Evolutionary conservation across 129 eudicot species (phyloP).

Genomic region (Artemisia annua): DNA sequence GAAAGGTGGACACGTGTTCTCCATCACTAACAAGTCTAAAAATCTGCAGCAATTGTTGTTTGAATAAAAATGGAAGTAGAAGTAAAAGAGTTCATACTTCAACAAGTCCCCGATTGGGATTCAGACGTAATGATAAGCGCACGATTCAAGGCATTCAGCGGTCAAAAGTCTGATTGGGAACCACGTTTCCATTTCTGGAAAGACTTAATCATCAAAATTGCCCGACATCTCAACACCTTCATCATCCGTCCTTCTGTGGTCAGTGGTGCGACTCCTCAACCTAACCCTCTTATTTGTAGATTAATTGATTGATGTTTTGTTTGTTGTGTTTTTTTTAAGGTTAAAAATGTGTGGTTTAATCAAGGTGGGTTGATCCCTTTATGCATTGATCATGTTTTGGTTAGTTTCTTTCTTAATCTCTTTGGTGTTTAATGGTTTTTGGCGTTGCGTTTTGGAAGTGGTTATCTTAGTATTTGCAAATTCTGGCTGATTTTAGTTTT

Average conservation of each 20-base stretch:
- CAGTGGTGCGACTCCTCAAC: conserved; percentile 24
- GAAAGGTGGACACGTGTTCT: no score
- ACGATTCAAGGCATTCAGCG: conserved; percentile 82
- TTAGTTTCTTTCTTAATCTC: conserved; percentile 24
- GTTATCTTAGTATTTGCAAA: neutral
- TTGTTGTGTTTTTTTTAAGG: conserved; percentile 16
- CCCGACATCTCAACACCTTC: conserved; percentile 56
- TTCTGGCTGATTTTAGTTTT: no score
- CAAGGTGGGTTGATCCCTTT: conserved; percentile 70
- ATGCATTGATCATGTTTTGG: conserved; percentile 74
- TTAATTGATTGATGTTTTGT: neutral
- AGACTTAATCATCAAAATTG: conserved; percentile 61
- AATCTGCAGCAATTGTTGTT: neutral
- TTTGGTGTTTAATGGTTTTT: neutral
- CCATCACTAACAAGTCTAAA: neutral
- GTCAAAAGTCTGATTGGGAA: conserved; percentile 89
- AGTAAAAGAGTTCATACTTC: conserved; percentile 33
- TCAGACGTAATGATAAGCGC: conserved; percentile 48
- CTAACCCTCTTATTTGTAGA: neutral
- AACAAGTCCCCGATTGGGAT: conserved; percentile 58
- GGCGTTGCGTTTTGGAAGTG: neutral
- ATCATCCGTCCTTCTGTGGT: conserved; percentile 60
- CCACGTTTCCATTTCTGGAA: conserved; percentile 71
- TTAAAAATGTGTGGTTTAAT: conserved; percentile 64
- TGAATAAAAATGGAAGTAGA: conserved; percentile 7